These are phyloP conservation scores for Colletotrichum horii DNA, from an alignment of 2,329 filamentous ascomycete species.

Conservation along the genomic window DNA sequence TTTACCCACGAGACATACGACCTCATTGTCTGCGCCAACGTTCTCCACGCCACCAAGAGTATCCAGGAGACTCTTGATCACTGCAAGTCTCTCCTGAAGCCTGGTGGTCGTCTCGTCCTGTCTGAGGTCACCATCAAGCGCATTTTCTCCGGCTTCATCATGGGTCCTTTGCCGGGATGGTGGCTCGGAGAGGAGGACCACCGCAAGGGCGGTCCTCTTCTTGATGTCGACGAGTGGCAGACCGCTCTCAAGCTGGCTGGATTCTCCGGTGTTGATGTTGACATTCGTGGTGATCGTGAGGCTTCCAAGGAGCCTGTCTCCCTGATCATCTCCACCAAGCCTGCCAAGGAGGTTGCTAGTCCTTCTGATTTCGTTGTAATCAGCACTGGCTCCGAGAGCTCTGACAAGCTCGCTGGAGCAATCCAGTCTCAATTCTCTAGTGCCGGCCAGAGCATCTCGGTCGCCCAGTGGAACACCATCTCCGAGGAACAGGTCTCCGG, in stretches of 20 bases:
- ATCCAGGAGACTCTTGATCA: constrained; percentile 28
- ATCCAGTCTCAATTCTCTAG: neutral
- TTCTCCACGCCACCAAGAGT: constrained; percentile 34
- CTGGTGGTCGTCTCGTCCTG: constrained; percentile 31
- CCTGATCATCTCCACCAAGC: constrained; percentile 13
- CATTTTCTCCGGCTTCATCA: constrained; percentile 27
- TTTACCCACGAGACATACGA: constrained; percentile 38
- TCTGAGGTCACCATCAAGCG: constrained; percentile 28
- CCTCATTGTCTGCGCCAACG: constrained; percentile 37
- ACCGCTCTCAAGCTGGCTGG: constrained; percentile 6
- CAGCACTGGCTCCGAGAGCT: neutral
- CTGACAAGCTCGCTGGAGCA: neutral
- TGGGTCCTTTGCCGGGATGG: constrained; percentile 41
- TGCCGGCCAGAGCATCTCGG: neutral
- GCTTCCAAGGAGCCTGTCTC: constrained; percentile 13
- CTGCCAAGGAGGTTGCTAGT: neutral
- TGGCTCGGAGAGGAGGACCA: constrained; percentile 35
- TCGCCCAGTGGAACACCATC: neutral
- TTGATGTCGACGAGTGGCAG: constrained; percentile 14
- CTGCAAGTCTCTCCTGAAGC: constrained; percentile 27
- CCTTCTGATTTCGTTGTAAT: neutral
- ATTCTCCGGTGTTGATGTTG: constrained; percentile 20
- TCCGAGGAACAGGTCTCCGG: neutral
- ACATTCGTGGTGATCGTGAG: constrained; percentile 11
- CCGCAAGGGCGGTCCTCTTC: constrained; percentile 3